phyloP scores from a whole-genome alignment of 228 moss, liverwort and hornwort genomes.

The Sphagnum magellanicum region DNA sequence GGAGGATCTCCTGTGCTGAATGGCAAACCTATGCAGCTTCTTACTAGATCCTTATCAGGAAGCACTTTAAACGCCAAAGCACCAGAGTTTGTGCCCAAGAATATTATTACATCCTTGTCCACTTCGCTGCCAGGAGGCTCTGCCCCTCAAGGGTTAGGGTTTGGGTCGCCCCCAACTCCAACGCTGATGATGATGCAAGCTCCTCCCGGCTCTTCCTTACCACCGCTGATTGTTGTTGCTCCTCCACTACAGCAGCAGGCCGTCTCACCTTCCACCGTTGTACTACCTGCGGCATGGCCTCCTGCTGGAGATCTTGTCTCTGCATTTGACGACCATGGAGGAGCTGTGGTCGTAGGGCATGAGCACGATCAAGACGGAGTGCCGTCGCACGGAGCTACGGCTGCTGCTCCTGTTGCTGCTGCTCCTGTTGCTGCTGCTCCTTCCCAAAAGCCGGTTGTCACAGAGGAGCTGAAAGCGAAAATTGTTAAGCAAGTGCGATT shows the following conservation, averaged over 20 bases:
- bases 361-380: slow-evolving; percentile 1
- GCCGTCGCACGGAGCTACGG: slow-evolving; percentile 13
- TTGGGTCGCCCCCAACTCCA: slow-evolving; percentile 15
- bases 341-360: slow-evolving; percentile 14
- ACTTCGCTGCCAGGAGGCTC: slow-evolving; percentile 8
- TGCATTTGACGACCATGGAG: slow-evolving; percentile 13
- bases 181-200: slow-evolving; percentile 8
- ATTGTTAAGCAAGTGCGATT: slow-evolving; percentile 44
- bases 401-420: slow-evolving; percentile 6
- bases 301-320: slow-evolving; percentile 12
- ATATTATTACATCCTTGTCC: slow-evolving; percentile 16
- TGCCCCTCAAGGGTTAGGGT: slow-evolving; percentile 5
- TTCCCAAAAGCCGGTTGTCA: slow-evolving; percentile 25
- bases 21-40: slow-evolving; percentile 14
- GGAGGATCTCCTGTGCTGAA: slow-evolving; percentile 14
- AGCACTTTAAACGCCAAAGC: slow-evolving; percentile 42
- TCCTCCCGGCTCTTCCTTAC: slow-evolving; percentile 42
- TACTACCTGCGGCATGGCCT: slow-evolving; percentile 12
- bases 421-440: slow-evolving; percentile 10
- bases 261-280: slow-evolving; percentile 13
- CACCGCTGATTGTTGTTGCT: slow-evolving; percentile 9
- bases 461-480: slow-evolving; percentile 50
- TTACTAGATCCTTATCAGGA: slow-evolving; percentile 39
- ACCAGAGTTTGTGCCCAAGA: slow-evolving; percentile 50
- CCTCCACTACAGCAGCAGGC: slow-evolving; percentile 17